These are phyloP conservation scores for Boletellus deceptivus DNA, from an alignment of 1,284 basidiomycete genomes.

Conservation along the genomic window DNA sequence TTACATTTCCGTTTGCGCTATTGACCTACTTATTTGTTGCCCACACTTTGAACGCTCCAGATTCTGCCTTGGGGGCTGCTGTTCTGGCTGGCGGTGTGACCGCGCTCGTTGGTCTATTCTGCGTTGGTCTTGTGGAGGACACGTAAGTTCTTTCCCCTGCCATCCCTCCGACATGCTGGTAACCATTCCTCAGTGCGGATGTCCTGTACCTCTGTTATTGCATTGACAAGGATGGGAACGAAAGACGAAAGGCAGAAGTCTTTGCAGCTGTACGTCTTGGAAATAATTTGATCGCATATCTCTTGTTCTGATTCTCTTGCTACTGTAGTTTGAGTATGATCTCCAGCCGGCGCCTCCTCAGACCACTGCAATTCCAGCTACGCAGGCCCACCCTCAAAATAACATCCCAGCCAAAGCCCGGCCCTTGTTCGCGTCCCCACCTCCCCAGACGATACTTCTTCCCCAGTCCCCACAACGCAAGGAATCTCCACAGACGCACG, in stretches of 20 bases:
- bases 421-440: conserved; percentile 13
- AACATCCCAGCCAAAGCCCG: conserved; percentile 4
- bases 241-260: conserved; percentile 63
- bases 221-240: conserved; percentile 76
- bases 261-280: conserved; percentile 58
- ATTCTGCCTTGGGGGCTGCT: conserved; percentile 75
- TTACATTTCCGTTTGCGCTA: conserved; percentile 79
- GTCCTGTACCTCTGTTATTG: conserved; percentile 88
- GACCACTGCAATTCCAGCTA: conserved; percentile 1
- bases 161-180: neutral
- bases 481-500: conserved; percentile 7
- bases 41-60: conserved; percentile 75
- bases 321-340: conserved; percentile 43
- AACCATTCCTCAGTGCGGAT: conserved; percentile 52
- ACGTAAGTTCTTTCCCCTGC: conserved; percentile 44
- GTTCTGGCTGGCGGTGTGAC: conserved; percentile 79
- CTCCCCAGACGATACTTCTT: conserved; percentile 13
- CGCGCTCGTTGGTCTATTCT: conserved; percentile 79
- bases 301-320: conserved; percentile 7
- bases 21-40: conserved; percentile 86
- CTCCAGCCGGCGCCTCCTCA: conserved; percentile 35
- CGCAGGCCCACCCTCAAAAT: conserved; percentile 11
- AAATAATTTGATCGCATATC: neutral
- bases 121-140: conserved; percentile 79
- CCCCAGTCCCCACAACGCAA: conserved; percentile 9